Conservation (phyloP, 1,284 basidiomycete genomes). For the Athelia sp. region DNA sequence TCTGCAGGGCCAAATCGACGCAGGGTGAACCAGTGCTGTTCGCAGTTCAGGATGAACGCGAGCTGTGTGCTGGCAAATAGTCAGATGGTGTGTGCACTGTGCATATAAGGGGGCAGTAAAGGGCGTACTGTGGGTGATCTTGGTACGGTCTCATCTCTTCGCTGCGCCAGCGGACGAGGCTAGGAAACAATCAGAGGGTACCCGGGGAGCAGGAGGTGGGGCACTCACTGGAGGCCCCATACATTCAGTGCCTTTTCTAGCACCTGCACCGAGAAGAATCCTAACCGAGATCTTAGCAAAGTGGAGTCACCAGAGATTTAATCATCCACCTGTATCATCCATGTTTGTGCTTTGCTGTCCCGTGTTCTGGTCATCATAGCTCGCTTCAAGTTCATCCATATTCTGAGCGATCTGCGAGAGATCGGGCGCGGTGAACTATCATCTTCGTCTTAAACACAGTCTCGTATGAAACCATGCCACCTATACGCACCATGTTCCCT, state of each 20-base stretch:
- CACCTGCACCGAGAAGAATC: slow-evolving; percentile 86
- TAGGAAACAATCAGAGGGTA: slow-evolving; percentile 17
- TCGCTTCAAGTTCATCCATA: slow-evolving; percentile 61
- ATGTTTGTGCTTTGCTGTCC: slow-evolving; percentile 67
- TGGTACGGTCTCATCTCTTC: slow-evolving; percentile 79
- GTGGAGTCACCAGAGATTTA: background rate
- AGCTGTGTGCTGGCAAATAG: slow-evolving; percentile 71
- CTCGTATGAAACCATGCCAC: background rate
- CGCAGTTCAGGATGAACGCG: slow-evolving; percentile 85
- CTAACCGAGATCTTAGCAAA: slow-evolving; percentile 27
- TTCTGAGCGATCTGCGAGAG: slow-evolving; percentile 76
- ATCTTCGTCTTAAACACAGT: background rate
- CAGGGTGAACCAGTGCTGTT: slow-evolving; percentile 87
- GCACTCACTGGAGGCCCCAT: slow-evolving; percentile 70
- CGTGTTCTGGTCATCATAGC: slow-evolving; percentile 42
- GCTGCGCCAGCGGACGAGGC: slow-evolving; percentile 80
- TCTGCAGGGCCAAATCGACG: slow-evolving; percentile 69
- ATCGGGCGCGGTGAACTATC: slow-evolving; percentile 80
- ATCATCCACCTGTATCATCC: slow-evolving; percentile 75
- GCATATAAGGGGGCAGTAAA: slow-evolving; percentile 7
- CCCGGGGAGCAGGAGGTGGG: slow-evolving; percentile 5
- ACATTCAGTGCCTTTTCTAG: slow-evolving; percentile 78
- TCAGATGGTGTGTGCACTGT: slow-evolving; percentile 2
- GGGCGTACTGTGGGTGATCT: slow-evolving; percentile 70
- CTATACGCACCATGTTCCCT: slow-evolving; percentile 57